Evolutionary conservation across 2,329 filamentous ascomycete genomes (phyloP), one percentile per base, ranked within the genome.

Genomic region (Endoconidiophora polonica): DNA sequence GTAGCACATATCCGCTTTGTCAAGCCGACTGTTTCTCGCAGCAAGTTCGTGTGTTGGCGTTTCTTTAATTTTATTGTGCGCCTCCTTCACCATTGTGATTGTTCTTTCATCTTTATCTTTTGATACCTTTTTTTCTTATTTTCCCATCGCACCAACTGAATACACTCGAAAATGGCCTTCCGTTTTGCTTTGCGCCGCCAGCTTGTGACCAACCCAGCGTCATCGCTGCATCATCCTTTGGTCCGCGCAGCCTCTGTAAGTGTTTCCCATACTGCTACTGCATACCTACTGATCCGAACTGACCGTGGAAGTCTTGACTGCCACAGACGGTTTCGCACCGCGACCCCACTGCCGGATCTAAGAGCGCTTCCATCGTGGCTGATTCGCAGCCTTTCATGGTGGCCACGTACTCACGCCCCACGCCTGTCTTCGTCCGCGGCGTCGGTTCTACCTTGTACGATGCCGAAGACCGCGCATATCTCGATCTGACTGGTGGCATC

Each of bases 401-500:
- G 24, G 82, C 87, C 2, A 98, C 91, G 48, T 98, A 98, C 66
- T 79, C 86, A 48, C 85, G 91, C 23, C 90, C 91, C 45, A 74
- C 83, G 42, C 86, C 87, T 2, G 84, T 96, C 61, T 95, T 98
- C 64, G 79, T 87, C 52, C 84, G 81, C 63, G 91, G 88, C 55
- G 71, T 86, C 61, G 91, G 91, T 2, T 87, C 82, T 54, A 88
- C 87, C 63, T 65, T 98, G 55, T 96, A 81, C 77, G 91, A 98
- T 63, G 68, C 90, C 37, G 87, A 95, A 67, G 84, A 91, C 61
- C 72, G 85, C 54, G 80, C 79, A 62, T 98, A 95, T 63, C 73
- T 98, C 26, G 91, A 98, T 66, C 86, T 98, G 59, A 96, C 91
- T 1, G 83, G 88, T 7, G 91, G 91, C 44, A 98, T 98, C 61